Conservation (phyloP, 1,139 yeast genomes). For the Nakaseomyces bracarensis region DNA sequence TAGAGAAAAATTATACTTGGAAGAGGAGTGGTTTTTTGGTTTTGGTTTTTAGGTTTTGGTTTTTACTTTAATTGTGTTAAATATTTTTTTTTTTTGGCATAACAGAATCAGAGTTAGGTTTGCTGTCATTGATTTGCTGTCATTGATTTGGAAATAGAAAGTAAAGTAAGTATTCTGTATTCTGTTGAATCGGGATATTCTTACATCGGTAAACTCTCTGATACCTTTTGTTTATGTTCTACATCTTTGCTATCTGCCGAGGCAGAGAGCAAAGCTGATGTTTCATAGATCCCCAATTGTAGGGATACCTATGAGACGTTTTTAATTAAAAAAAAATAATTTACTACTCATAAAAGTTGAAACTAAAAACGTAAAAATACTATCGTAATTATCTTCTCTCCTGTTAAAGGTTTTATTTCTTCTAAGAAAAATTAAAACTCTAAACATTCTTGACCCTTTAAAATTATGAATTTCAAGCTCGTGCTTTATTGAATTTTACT, state of each 20-base stretch:
- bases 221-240: slow-evolving; percentile 8
- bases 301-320: slow-evolving; percentile 5
- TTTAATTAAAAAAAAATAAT: background rate
- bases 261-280: too few species aligned
- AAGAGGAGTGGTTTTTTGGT: too few species aligned
- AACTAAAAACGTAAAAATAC: too few species aligned
- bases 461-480: too few species aligned
- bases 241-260: background rate
- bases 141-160: too few species aligned
- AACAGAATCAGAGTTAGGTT: slow-evolving; percentile 7
- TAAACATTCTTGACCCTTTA: too few species aligned
- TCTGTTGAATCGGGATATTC: slow-evolving; percentile 8
- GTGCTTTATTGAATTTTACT: background rate
- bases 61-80: background rate
- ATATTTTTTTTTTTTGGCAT: background rate
- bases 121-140: too few species aligned
- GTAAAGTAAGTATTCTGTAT: slow-evolving; percentile 3
- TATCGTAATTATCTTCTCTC: too few species aligned
- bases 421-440: too few species aligned
- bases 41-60: background rate
- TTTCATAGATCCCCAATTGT: background rate
- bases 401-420: too few species aligned
- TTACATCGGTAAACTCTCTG: slow-evolving; percentile 8
- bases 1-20: too few species aligned
- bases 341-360: too few species aligned